Evolutionary conservation across 2,329 filamentous ascomycete species (phyloP), one percentile per base, ranked within the genome.

Genomic region (Epichloe coenophiala): DNA sequence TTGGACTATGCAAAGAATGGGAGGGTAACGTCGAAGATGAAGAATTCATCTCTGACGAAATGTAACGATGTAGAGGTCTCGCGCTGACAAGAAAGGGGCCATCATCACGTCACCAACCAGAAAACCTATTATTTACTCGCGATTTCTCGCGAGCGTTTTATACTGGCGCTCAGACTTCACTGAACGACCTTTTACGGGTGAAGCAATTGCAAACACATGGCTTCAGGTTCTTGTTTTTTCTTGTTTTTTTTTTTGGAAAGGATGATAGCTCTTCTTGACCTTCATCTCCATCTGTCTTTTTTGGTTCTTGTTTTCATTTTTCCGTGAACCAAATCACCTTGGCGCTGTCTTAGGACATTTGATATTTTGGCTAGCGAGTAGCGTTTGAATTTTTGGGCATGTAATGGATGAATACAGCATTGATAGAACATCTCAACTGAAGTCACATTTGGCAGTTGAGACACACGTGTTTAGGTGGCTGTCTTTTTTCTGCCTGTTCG

Each of bases 1-100:
- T 73, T 21, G 70, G 71, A 2, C 51, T 63, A 31, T 74, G 72
- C 53, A 67, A 66, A 48, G 63, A 68, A 37, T 68, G 67, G 65
- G 59, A 60, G 9, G 54, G 46, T 8, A 55, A 58, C 2, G 59
- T 58, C 5, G 23, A 33, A n/a, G 44, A 40, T 9, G 51, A 57
- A 21, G 57, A 58, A 8, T 61, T 59, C 38, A 48, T 55, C 17
- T 60, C 59, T 15, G 63, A 65, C 35, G 64, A 67, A 55, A 65
- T 68, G 45, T 65, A 58, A 48, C 4, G 8, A 31, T 31, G 3
- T 31, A 9, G 27, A 31, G 27, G 27, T 9, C 27, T 31, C 27
- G 27, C 27, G 27, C 27, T 9, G 27, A 31, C 27, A 11, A 31
- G 8, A 31, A 31, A 31, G 27, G 27, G 27, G 27, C 27, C 27